Percentiles rank a stretch among this genome's conserved stretches.
Conservation (phyloP, 345 rosid genomes). For the Bruguiera parviflora region DNA sequence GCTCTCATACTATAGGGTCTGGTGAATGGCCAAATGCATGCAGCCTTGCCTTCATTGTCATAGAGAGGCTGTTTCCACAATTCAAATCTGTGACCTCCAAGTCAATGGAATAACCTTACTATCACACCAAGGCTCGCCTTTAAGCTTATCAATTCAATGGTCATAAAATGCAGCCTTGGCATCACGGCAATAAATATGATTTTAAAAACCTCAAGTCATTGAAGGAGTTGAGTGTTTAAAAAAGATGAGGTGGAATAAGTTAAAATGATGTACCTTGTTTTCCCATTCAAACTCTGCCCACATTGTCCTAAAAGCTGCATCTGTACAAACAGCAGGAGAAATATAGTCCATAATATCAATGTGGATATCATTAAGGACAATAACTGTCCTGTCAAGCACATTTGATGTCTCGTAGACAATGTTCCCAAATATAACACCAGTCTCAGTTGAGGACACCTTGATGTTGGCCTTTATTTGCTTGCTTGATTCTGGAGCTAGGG, state of each 20-base stretch:
- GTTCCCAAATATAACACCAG: conserved; percentile 96
- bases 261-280: conserved; percentile 61
- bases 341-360: conserved; percentile 97
- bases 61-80: no score
- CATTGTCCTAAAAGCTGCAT: conserved; percentile 90
- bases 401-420: conserved; percentile 93
- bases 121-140: no score
- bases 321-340: conserved; percentile 89
- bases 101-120: no score
- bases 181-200: not conserved
- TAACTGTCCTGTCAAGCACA: conserved; percentile 79
- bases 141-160: no score
- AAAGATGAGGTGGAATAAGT: not conserved
- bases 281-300: conserved; percentile 99
- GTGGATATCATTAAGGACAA: conserved; percentile 91
- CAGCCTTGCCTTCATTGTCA: no score
- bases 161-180: not conserved
- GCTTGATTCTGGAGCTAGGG: conserved; percentile 89
- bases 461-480: conserved; percentile 98
- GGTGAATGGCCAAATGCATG: no score
- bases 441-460: conserved; percentile 98
- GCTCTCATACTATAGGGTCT: no score
- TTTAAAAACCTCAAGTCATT: not conserved
- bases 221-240: no score
- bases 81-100: no score